Evolutionary conservation across 805 yeast species (phyloP).

Genomic region (Barnettozyma pratensis): DNA sequence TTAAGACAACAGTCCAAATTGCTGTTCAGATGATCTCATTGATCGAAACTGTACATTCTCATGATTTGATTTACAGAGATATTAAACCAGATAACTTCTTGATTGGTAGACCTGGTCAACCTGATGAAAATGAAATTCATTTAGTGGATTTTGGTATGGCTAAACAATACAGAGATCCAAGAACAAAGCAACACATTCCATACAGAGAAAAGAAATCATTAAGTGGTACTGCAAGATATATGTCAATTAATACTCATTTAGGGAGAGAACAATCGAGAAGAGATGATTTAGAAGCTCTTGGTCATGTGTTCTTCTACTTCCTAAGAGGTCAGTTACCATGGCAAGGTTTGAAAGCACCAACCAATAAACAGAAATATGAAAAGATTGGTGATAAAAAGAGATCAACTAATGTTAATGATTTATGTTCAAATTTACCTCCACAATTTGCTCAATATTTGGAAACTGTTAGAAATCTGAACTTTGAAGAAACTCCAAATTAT

Average conservation of each 20-base stretch:
- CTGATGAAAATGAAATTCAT: conserved; percentile 63
- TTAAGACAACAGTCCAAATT: conserved; percentile 67
- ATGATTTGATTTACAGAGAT: conserved; percentile 73
- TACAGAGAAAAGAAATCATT: conserved; percentile 75
- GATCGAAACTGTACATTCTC: conserved; percentile 70
- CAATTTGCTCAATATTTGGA: conserved; percentile 73
- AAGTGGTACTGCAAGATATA: conserved; percentile 82
- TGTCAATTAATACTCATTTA: conserved; percentile 85
- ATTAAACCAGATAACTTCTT: conserved; percentile 81
- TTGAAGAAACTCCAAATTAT: conserved; percentile 80
- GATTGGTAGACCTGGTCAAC: conserved; percentile 56
- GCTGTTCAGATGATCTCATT: conserved; percentile 75
- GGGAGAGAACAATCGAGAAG: conserved; percentile 82
- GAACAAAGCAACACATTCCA: conserved; percentile 76
- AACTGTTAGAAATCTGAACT: conserved; percentile 61
- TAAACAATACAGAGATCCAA: conserved; percentile 76
- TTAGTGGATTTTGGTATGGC: conserved; percentile 87
- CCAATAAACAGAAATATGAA: conserved; percentile 78
- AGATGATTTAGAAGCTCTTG: conserved; percentile 77
- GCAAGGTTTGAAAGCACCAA: conserved; percentile 88
- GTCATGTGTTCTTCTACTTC: conserved; percentile 78
- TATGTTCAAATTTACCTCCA: conserved; percentile 58
- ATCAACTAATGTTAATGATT: conserved; percentile 55
- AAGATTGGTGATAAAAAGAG: conserved; percentile 80
- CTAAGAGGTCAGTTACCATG: conserved; percentile 77